A percentile compares a stretch with the other conserved stretches of the same genome.
phyloP scores from a whole-genome alignment of 2,329 filamentous ascomycete genomes.

The Exophiala phaeomuriformis region DNA sequence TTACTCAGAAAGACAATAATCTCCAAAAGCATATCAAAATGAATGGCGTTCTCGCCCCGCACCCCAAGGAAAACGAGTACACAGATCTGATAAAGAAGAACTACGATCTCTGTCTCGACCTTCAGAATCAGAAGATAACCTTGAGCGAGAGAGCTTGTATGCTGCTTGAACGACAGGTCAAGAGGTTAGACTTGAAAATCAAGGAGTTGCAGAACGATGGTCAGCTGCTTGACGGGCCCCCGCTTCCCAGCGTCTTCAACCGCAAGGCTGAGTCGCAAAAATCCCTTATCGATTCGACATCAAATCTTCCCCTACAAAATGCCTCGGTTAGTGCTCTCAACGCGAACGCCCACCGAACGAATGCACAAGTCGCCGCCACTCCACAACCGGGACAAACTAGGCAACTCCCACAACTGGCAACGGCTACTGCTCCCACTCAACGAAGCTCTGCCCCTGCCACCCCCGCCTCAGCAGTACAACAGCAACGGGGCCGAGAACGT shows the following conservation, averaged over 20 bases:
- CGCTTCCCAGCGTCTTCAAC: slow-evolving; percentile 53
- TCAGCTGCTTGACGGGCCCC: slow-evolving; percentile 51
- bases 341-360: slow-evolving; percentile 46
- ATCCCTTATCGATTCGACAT: slow-evolving; percentile 44
- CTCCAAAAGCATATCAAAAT: slow-evolving; percentile 60
- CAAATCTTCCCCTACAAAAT: slow-evolving; percentile 46
- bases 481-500: slow-evolving; percentile 41
- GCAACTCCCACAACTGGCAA: slow-evolving; percentile 28
- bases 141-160: slow-evolving; percentile 54
- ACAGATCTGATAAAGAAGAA: slow-evolving; percentile 51
- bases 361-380: slow-evolving; percentile 39
- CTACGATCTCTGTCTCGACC: slow-evolving; percentile 49
- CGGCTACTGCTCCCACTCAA: slow-evolving; percentile 15
- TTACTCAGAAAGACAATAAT: slow-evolving; percentile 52
- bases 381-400: slow-evolving; percentile 29
- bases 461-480: slow-evolving; percentile 33
- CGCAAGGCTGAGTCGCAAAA: slow-evolving; percentile 42
- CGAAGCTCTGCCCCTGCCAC: slow-evolving; percentile 42
- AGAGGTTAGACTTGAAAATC: slow-evolving; percentile 55
- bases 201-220: slow-evolving; percentile 53
- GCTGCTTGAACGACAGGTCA: slow-evolving; percentile 57
- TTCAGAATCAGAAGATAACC: slow-evolving; percentile 57
- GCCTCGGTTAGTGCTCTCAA: slow-evolving; percentile 51
- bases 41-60: slow-evolving; percentile 54
- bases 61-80: slow-evolving; percentile 58